These are phyloP conservation scores for Tetracladium marchalianum DNA, from an alignment of 495 filamentous ascomycete species.

Conservation along the genomic window DNA sequence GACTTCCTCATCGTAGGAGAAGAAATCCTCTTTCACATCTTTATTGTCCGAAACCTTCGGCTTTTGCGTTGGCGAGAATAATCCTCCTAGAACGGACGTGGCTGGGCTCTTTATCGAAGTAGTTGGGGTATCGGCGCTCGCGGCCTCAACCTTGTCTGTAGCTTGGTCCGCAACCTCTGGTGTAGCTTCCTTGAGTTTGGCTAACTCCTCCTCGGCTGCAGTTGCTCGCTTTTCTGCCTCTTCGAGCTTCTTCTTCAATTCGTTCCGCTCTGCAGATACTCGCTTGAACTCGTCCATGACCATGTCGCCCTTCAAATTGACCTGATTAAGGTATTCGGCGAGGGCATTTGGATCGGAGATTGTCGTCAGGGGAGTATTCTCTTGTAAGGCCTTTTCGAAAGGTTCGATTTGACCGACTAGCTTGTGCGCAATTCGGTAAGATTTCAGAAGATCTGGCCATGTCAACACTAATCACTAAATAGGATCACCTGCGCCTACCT, in stretches of 20 bases:
- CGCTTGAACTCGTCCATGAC: conserved; percentile 87
- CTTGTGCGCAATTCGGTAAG: conserved; percentile 83
- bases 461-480: neutral
- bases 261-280: conserved; percentile 71
- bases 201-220: conserved; percentile 19
- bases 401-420: conserved; percentile 77
- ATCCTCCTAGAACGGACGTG: conserved; percentile 25
- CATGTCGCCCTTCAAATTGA: conserved; percentile 80
- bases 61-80: conserved; percentile 40
- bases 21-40: conserved; percentile 64
- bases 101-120: conserved; percentile 26
- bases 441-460: conserved; percentile 68
- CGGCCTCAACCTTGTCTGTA: conserved; percentile 20
- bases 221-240: conserved; percentile 50
- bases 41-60: conserved; percentile 27
- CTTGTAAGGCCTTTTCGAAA: conserved; percentile 81
- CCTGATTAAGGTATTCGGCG: conserved; percentile 87
- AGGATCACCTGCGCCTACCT: conserved; percentile 38
- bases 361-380: conserved; percentile 82
- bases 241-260: conserved; percentile 63
- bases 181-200: conserved; percentile 13
- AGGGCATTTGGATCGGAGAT: conserved; percentile 78
- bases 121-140: conserved; percentile 14
- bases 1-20: conserved; percentile 75
- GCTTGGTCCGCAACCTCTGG: conserved; percentile 10